Percentiles rank a stretch among this genome's conserved stretches.
These are phyloP conservation scores for Myxozyma vanderwaltii DNA, from an alignment of 805 yeast genomes.

Conservation along the genomic window DNA sequence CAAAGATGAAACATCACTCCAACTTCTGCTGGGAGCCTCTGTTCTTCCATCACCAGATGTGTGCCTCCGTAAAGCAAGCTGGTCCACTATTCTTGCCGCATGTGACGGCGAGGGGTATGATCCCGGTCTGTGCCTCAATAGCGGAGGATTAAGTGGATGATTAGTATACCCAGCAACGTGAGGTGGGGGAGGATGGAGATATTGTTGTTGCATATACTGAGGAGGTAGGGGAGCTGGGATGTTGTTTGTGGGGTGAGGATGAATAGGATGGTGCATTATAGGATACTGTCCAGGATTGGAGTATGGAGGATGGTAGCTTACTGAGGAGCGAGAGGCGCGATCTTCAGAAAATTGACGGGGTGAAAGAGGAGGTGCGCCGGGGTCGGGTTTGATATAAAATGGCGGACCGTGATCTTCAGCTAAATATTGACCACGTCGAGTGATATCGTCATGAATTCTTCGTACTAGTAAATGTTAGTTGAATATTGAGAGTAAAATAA, in stretches of 20 bases:
- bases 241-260: constrained; percentile 2
- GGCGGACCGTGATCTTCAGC: constrained; percentile 9
- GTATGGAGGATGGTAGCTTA: constrained; percentile 3
- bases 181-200: constrained; percentile 13
- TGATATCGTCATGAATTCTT: constrained; percentile 14
- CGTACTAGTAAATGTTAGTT: constrained; percentile 2
- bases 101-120: constrained; percentile 26
- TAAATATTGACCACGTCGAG: constrained; percentile 8
- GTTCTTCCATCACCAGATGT: constrained; percentile 22
- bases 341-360: constrained; percentile 16
- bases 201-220: constrained; percentile 4
- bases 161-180: background rate
- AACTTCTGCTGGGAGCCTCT: constrained; percentile 3
- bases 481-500: background rate
- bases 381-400: constrained; percentile 8
- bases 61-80: constrained; percentile 18
- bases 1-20: constrained; percentile 23
- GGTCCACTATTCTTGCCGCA: constrained; percentile 6
- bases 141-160: constrained; percentile 16
- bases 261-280: background rate
- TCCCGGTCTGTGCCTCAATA: constrained; percentile 24
- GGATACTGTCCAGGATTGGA: background rate
- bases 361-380: constrained; percentile 10
- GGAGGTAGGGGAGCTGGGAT: constrained; percentile 1
- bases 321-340: constrained; percentile 5